These are phyloP conservation scores for Phytopythium aichiense DNA, from an alignment of 352 stramenopile genomes.

Conservation along the genomic window DNA sequence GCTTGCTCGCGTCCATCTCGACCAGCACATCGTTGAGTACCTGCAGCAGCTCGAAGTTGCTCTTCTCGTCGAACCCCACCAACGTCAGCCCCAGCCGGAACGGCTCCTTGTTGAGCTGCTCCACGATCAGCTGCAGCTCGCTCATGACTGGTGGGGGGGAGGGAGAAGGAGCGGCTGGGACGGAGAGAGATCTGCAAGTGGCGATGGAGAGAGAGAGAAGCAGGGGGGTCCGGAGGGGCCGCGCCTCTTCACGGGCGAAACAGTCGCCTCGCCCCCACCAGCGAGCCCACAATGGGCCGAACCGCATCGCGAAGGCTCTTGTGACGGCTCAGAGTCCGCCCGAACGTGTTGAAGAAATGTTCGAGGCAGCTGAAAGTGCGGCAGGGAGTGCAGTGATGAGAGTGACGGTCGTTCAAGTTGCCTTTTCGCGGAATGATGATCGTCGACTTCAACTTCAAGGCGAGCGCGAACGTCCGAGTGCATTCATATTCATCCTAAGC, in stretches of 20 bases:
- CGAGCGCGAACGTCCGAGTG: too few relatives aligned
- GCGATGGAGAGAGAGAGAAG: neutral
- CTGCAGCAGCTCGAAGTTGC: constrained; percentile 91
- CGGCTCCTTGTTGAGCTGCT: constrained; percentile 91
- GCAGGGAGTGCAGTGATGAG: neutral
- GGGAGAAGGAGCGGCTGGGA: neutral
- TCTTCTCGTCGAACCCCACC: constrained; percentile 94
- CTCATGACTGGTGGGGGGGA: constrained; percentile 47
- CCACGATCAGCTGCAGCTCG: constrained; percentile 91
- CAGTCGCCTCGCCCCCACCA: neutral
- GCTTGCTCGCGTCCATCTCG: constrained; percentile 77
- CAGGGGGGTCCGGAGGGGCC: neutral
- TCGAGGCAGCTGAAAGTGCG: too few relatives aligned
- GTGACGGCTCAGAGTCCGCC: neutral
- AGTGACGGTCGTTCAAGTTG: constrained; percentile 1
- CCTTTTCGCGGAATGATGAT: neutral
- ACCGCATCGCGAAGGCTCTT: neutral
- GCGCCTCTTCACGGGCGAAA: constrained; percentile 1
- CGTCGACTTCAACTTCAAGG: neutral
- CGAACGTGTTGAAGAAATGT: too few relatives aligned
- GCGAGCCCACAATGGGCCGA: neutral
- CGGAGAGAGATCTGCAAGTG: neutral
- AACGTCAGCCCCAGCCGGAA: constrained; percentile 88
- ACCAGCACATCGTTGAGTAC: constrained; percentile 92
- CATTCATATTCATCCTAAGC: too few relatives aligned